Conservation (phyloP, 768 basidiomycete genomes). For the Psilocybe cyanescens region DNA sequence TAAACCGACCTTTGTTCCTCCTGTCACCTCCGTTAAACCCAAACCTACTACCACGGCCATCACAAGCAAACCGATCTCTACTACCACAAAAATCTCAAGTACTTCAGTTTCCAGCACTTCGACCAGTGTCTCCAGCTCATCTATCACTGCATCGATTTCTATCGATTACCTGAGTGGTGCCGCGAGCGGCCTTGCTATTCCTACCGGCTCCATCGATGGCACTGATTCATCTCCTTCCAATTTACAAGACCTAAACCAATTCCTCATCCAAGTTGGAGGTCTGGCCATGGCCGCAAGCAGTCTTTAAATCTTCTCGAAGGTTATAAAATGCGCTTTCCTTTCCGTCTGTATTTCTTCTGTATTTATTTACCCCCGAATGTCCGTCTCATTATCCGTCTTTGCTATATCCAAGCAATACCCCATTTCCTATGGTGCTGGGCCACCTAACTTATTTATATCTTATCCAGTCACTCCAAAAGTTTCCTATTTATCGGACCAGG, state of each 20-base stretch:
- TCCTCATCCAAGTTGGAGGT: conserved; percentile 37
- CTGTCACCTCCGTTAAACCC: not conserved
- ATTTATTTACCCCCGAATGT: not conserved
- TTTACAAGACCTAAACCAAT: conserved; percentile 30
- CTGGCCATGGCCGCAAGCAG: conserved; percentile 31
- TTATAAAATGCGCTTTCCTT: not conserved
- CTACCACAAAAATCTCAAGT: conserved; percentile 22
- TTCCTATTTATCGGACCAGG: too few relatives aligned
- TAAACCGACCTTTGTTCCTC: conserved; percentile 5
- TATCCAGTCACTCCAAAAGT: too few relatives aligned
- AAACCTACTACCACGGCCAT: not conserved
- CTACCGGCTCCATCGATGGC: conserved; percentile 30
- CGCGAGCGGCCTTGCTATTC: conserved; percentile 33
- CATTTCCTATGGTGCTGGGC: too few relatives aligned
- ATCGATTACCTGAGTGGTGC: conserved; percentile 22
- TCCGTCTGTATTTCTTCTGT: not conserved
- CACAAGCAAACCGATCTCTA: conserved; percentile 10
- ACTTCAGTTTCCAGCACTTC: conserved; percentile 16
- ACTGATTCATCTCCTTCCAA: conserved; percentile 14
- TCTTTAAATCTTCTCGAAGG: not conserved
- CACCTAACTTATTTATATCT: too few relatives aligned
- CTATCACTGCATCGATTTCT: conserved; percentile 21
- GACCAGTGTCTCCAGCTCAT: conserved; percentile 26
- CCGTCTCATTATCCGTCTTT: too few relatives aligned
- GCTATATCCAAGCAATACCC: too few relatives aligned